Evolutionary conservation across 1,139 yeast species (phyloP), one percentile per base, ranked within the genome.

Genomic region (Saccharomyces pastorianus): DNA sequence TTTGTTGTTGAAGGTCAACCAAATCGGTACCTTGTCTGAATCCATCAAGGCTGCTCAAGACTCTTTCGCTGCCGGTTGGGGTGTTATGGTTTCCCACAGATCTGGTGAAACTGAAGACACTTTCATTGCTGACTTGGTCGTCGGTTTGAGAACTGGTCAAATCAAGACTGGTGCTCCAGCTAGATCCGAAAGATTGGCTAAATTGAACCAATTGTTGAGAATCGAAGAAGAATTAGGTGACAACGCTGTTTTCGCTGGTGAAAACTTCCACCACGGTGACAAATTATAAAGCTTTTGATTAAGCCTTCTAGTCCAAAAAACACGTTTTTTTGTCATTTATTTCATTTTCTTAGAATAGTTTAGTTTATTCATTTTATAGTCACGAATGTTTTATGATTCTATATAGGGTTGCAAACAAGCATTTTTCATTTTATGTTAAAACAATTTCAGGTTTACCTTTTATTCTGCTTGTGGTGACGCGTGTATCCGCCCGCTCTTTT

Each of bases 141-240:
- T 91, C 69, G 98, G 97, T 80, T 82, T 91, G 75, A 87, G 96
- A 83, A 72, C 96, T 66, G 97, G 96, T 75, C 96, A 91, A 83
- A 85, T 91, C 77, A 91, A 91, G 89, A 87, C 96, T 68, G 98
- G 98, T 85, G 97, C 98, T 72, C 96, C 97, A 73, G 96, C 96
- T 67, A 89, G 98, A 83, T 88, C 96, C 64, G 98, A 91, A 82
- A 90, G 98, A 84, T 85, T 91, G 76, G 96, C 97, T 74, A 91
- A 91, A 82, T 85, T 85, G 77, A 86, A 87, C 85, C 96, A 90
- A 82, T 85, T 91, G 77, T 83, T 91, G 76, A 88, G 97, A 81
- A 91, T 91, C 70, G 97, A 91, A 82, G 96, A 91, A 80, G 89
- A 86, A 79, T 86, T 91, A 73, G 97, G 96, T 72, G 89, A 81